phyloP scores from a whole-genome alignment of 352 stramenopile genomes.

The Globisporangium iwayamae region DNA sequence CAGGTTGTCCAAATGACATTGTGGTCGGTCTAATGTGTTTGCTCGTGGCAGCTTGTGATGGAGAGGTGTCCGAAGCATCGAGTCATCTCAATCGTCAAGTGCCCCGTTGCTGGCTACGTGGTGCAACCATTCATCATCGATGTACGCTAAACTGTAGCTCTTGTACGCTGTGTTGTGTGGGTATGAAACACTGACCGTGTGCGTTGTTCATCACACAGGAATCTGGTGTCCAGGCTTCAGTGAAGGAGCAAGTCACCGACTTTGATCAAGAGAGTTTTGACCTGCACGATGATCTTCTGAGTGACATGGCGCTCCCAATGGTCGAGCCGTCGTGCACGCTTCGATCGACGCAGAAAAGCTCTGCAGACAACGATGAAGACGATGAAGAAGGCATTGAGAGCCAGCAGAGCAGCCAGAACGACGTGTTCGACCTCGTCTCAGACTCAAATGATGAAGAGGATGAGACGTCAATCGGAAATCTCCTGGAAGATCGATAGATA shows the following conservation, averaged over 20 bases:
- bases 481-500: constrained; percentile 18
- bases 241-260: constrained; percentile 19
- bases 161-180: not conserved
- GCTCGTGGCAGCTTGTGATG: constrained; percentile 44
- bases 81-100: constrained; percentile 63
- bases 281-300: constrained; percentile 55
- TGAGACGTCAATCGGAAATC: constrained; percentile 18
- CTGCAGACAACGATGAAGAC: constrained; percentile 19
- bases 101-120: constrained; percentile 43
- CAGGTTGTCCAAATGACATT: constrained; percentile 7
- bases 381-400: constrained; percentile 18
- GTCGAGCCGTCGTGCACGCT: constrained; percentile 46
- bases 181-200: not conserved
- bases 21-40: not conserved
- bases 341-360: constrained; percentile 60
- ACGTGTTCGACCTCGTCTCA: constrained; percentile 52
- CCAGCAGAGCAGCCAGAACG: constrained; percentile 5
- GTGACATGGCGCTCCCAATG: constrained; percentile 38
- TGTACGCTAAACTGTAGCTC: constrained; percentile 21
- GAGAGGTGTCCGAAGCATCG: constrained; percentile 50
- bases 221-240: constrained; percentile 32
- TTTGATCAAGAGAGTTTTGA: constrained; percentile 32
- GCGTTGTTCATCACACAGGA: constrained; percentile 25
- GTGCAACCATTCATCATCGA: constrained; percentile 65
- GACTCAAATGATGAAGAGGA: constrained; percentile 55